These are phyloP conservation scores for Pisolithus thermaeus DNA, from an alignment of 1,284 basidiomycete genomes.

Conservation along the genomic window DNA sequence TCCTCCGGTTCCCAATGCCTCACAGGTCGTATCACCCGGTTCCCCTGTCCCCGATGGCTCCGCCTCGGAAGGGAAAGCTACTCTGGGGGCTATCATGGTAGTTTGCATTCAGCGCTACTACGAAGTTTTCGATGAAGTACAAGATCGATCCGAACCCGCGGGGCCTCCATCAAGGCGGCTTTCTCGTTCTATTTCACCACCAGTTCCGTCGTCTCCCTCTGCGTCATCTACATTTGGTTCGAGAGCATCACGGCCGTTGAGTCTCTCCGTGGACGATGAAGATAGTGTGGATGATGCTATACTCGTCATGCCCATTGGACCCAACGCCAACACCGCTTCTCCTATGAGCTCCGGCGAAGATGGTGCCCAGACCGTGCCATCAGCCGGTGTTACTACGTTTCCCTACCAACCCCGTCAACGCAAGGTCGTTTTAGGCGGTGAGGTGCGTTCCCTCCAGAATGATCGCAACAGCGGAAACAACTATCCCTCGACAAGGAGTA, in stretches of 20 bases:
- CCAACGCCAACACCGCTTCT: constrained; percentile 21
- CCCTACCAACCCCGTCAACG: constrained; percentile 38
- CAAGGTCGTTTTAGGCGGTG: constrained; percentile 22
- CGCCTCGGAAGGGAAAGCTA: constrained; percentile 43
- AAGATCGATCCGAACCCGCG: constrained; percentile 60
- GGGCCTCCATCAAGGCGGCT: constrained; percentile 20
- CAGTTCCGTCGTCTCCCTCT: constrained; percentile 23
- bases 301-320: constrained; percentile 69
- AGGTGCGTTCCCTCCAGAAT: constrained; percentile 26
- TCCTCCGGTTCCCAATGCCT: constrained; percentile 13
- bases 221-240: constrained; percentile 12
- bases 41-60: constrained; percentile 17
- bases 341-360: constrained; percentile 11
- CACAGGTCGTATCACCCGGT: constrained; percentile 16
- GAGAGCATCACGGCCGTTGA: constrained; percentile 16
- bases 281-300: constrained; percentile 68
- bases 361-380: constrained; percentile 10
- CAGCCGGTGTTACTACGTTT: constrained; percentile 11
- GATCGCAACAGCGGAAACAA: constrained; percentile 18
- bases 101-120: constrained; percentile 79
- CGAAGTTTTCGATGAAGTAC: constrained; percentile 76
- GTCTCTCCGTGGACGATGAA: constrained; percentile 44
- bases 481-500: constrained; percentile 25
- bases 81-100: constrained; percentile 67
- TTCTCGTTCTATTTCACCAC: constrained; percentile 24